Evolutionary conservation across 768 basidiomycete genomes (phyloP).

Genomic region (Suillus bovinus): DNA sequence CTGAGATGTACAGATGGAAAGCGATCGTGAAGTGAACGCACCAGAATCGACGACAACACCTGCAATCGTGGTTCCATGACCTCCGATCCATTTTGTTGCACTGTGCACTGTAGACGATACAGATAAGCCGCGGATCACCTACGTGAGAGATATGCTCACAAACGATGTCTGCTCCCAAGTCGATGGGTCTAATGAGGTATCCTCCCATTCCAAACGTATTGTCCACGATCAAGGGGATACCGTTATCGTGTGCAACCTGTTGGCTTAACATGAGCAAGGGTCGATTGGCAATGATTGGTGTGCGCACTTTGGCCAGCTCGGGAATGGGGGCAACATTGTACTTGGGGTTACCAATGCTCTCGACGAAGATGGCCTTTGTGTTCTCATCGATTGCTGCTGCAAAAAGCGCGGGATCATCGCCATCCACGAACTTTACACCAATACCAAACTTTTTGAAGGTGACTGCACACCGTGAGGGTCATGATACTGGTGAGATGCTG

Average conservation of each 20-base stretch:
- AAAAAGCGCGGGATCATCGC: conserved; percentile 47
- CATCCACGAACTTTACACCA: conserved; percentile 51
- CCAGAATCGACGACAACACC: conserved; percentile 65
- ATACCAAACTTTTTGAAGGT: conserved; percentile 58
- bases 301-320: conserved; percentile 50
- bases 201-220: conserved; percentile 67
- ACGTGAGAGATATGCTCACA: conserved; percentile 23
- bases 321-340: conserved; percentile 57
- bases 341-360: conserved; percentile 64
- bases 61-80: conserved; percentile 67
- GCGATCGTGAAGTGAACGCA: conserved; percentile 21
- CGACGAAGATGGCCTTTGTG: conserved; percentile 60
- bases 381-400: conserved; percentile 56
- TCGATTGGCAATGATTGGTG: not conserved
- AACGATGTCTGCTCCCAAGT: conserved; percentile 59
- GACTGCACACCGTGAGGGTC: conserved; percentile 32
- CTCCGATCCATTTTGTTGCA: conserved; percentile 69
- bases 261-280: not conserved
- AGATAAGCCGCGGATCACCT: not conserved
- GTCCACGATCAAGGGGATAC: conserved; percentile 65
- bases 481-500: too few relatives aligned
- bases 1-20: not conserved
- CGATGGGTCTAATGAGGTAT: conserved; percentile 54
- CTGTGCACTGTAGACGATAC: conserved; percentile 42
- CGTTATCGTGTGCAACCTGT: conserved; percentile 59